phyloP scores from a whole-genome alignment of 1,139 yeast species.

The Yamadazyma buinensis region DNA sequence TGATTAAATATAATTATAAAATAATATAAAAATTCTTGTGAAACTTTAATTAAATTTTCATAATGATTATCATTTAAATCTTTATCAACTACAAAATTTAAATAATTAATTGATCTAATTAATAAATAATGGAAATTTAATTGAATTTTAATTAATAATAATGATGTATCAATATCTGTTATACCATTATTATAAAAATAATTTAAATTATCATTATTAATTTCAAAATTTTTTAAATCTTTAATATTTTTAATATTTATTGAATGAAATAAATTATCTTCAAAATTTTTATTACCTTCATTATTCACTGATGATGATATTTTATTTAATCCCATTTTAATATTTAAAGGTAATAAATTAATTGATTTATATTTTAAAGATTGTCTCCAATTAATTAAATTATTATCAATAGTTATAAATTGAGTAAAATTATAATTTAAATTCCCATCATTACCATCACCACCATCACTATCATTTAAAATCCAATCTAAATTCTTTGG shows the following conservation, averaged over 20 bases:
- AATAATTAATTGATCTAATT: conserved; percentile 43
- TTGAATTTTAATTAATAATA: conserved; percentile 41
- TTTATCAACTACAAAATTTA: conserved; percentile 45
- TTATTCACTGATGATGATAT: conserved; percentile 7
- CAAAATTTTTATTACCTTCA: conserved; percentile 5
- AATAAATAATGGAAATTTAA: conserved; percentile 43
- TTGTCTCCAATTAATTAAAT: conserved; percentile 42
- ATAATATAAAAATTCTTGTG: conserved; percentile 38
- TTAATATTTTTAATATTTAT: conserved; percentile 14
- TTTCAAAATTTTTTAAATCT: conserved; percentile 17
- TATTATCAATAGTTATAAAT: conserved; percentile 42
- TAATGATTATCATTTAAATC: conserved; percentile 39
- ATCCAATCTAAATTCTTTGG: conserved; percentile 43
- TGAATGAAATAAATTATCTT: conserved; percentile 34
- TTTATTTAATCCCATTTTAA: conserved; percentile 34
- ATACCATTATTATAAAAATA: conserved; percentile 31
- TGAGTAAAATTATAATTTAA: conserved; percentile 46
- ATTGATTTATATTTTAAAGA: conserved; percentile 31
- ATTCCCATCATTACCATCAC: conserved; percentile 51
- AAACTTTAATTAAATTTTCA: conserved; percentile 32
- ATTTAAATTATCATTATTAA: conserved; percentile 28
- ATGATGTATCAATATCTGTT: conserved; percentile 40
- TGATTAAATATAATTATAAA: conserved; percentile 38
- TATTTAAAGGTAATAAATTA: conserved; percentile 28
- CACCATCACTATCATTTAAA: conserved; percentile 47